A percentile compares a stretch with the other conserved stretches of the same genome.
Evolutionary conservation across 2,329 filamentous ascomycete species (phyloP).

Genomic region (Trichoderma koningii): DNA sequence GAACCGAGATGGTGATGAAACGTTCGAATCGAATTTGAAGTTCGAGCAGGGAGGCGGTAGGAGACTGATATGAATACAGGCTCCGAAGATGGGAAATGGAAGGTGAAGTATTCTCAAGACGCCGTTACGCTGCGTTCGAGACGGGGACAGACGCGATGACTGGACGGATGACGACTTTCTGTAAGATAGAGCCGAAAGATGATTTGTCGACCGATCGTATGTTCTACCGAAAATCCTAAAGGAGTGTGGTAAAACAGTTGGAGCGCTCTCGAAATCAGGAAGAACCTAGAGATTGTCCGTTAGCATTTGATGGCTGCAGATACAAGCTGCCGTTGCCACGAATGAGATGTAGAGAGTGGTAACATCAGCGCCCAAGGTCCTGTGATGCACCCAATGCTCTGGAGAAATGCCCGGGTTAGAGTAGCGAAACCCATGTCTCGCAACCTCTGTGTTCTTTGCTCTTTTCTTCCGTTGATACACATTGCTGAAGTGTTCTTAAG

Average conservation of each 20-base stretch:
- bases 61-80: constrained; percentile 39
- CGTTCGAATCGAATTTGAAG: constrained; percentile 36
- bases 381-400: background rate
- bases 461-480: background rate
- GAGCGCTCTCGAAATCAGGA: constrained; percentile 47
- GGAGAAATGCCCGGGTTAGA: background rate
- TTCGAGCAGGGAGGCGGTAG: constrained; percentile 41
- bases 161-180: constrained; percentile 29
- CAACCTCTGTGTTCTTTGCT: background rate
- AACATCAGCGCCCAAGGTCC: background rate
- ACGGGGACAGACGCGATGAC: constrained; percentile 31
- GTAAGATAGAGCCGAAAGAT: constrained; percentile 35
- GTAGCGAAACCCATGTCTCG: background rate
- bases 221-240: constrained; percentile 45
- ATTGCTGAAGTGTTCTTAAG: background rate
- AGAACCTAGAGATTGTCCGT: constrained; percentile 41
- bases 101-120: constrained; percentile 43
- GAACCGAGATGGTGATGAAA: constrained; percentile 27
- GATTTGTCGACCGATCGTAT: constrained; percentile 38
- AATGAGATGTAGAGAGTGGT: background rate
- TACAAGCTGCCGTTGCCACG: background rate
- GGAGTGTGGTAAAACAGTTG: constrained; percentile 45
- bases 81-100: constrained; percentile 38
- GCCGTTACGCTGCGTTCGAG: constrained; percentile 44
- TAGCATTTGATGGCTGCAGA: constrained; percentile 29